Conservation (phyloP, 1,284 basidiomycete genomes). For the Neolentinus lepideus region DNA sequence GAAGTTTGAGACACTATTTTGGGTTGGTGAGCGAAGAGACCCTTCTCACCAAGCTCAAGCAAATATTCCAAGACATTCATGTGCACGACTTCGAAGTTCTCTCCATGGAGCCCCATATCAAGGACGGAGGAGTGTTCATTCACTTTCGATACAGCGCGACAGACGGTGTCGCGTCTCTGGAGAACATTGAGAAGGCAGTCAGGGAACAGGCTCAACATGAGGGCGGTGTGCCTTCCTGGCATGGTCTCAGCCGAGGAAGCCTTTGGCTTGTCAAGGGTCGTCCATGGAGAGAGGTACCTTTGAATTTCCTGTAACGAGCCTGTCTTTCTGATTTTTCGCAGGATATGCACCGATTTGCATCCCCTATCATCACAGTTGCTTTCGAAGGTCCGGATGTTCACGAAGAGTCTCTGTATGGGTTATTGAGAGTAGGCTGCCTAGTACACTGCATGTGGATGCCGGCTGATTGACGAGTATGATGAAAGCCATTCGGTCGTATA, state of each 20-base stretch:
- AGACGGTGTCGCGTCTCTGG: conserved; percentile 11
- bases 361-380: conserved; percentile 62
- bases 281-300: conserved; percentile 76
- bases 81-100: conserved; percentile 49
- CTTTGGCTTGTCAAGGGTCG: conserved; percentile 78
- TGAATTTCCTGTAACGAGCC: background rate
- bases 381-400: conserved; percentile 84
- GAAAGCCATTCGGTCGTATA: conserved; percentile 81
- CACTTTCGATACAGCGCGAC: conserved; percentile 58
- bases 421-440: conserved; percentile 51
- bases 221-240: conserved; percentile 62
- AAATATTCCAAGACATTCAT: conserved; percentile 43
- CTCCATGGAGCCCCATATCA: conserved; percentile 54
- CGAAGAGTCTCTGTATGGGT: conserved; percentile 68
- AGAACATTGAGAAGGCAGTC: conserved; percentile 28
- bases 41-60: conserved; percentile 39
- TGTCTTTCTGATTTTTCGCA: conserved; percentile 22
- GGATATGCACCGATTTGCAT: conserved; percentile 83
- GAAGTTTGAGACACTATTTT: conserved; percentile 55
- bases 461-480: conserved; percentile 8
- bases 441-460: conserved; percentile 3
- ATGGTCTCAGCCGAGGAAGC: conserved; percentile 43
- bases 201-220: conserved; percentile 32
- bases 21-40: conserved; percentile 49
- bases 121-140: conserved; percentile 87